These are phyloP conservation scores for Candida sanyaensis DNA, from an alignment of 1,139 yeast species.

Conservation along the genomic window DNA sequence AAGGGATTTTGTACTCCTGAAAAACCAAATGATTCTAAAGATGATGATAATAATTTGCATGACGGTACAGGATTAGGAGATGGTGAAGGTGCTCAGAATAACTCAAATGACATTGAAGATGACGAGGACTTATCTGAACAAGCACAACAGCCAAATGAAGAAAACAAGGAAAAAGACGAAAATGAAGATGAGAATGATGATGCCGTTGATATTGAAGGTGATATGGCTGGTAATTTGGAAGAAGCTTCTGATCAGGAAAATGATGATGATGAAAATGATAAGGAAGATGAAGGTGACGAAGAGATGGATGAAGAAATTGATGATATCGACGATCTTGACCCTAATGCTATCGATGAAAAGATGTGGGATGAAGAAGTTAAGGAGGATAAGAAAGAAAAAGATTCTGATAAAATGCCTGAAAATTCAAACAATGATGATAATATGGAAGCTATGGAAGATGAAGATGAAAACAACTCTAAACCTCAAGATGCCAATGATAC, in stretches of 20 bases:
- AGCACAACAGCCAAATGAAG: constrained; percentile 83
- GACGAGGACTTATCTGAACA: constrained; percentile 90
- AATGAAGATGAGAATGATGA: constrained; percentile 61
- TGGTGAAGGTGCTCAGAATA: constrained; percentile 81
- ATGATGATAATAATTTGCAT: constrained; percentile 57
- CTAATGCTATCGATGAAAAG: constrained; percentile 94
- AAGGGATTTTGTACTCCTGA: constrained; percentile 95
- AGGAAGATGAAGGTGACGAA: constrained; percentile 51
- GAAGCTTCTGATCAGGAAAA: constrained; percentile 69
- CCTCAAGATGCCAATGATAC: constrained; percentile 29
- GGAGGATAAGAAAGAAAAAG: constrained; percentile 72
- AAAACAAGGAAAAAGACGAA: constrained; percentile 64
- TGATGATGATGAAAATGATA: constrained; percentile 57
- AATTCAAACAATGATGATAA: constrained; percentile 57
- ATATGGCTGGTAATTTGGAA: constrained; percentile 92
- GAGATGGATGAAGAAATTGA: constrained; percentile 89
- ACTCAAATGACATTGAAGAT: constrained; percentile 84
- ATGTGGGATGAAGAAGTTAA: constrained; percentile 97
- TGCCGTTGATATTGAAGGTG: constrained; percentile 94
- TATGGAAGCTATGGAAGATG: constrained; percentile 63
- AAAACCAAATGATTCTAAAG: constrained; percentile 68
- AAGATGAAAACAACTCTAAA: constrained; percentile 31
- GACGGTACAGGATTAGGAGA: constrained; percentile 98
- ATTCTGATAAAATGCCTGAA: constrained; percentile 67
- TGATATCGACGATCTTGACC: constrained; percentile 86